Percentiles rank a stretch among this genome's conserved stretches.
phyloP scores from a whole-genome alignment of 176 grass and related monocot species.

The Cocos nucifera region DNA sequence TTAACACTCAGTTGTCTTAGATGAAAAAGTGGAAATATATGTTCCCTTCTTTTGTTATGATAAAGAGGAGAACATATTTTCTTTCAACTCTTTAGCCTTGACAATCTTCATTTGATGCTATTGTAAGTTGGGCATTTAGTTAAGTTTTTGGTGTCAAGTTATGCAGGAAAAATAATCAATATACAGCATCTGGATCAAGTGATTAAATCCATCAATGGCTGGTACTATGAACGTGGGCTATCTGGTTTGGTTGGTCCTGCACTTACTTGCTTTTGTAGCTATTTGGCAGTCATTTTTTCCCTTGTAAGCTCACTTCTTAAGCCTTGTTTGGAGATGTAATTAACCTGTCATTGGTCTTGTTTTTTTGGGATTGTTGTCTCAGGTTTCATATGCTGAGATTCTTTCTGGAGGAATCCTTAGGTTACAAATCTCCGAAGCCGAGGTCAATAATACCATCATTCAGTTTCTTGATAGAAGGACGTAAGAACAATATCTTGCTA shows the following conservation, averaged over 20 bases:
- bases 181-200: constrained; percentile 87
- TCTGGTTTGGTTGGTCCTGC: constrained; percentile 52
- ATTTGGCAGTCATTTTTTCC: neutral
- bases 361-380: constrained; percentile 13
- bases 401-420: constrained; percentile 89
- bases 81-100: too few species aligned
- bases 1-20: too few species aligned
- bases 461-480: constrained; percentile 89
- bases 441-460: constrained; percentile 87
- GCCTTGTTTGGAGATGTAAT: too few species aligned
- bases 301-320: too few species aligned
- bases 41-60: too few species aligned
- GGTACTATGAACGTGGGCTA: constrained; percentile 81
- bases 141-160: constrained; percentile 38
- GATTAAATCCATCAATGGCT: constrained; percentile 70
- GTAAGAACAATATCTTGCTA: constrained; percentile 33
- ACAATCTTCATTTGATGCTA: too few species aligned
- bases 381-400: constrained; percentile 88
- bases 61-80: too few species aligned
- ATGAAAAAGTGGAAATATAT: too few species aligned
- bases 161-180: constrained; percentile 92
- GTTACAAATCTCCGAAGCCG: constrained; percentile 72
- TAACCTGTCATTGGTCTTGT: too few species aligned
- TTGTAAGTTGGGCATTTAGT: constrained; percentile 2
- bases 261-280: neutral